These are phyloP conservation scores for Phylloporus scabripes DNA, from an alignment of 768 basidiomycete species.

Conservation along the genomic window DNA sequence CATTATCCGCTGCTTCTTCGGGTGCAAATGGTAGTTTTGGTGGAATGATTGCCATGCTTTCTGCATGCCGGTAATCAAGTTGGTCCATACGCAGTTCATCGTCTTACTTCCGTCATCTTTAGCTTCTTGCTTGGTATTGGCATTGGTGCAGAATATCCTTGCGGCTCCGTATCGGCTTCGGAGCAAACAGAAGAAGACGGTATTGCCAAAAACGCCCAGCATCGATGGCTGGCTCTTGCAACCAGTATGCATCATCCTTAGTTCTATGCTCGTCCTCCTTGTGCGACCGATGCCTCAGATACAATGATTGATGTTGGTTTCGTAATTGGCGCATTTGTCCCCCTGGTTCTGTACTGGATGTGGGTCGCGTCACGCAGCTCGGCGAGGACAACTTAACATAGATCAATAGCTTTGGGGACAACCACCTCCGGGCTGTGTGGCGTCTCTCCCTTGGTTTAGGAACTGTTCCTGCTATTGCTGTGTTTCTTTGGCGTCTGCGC, in stretches of 20 bases:
- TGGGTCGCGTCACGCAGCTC: slow-evolving; percentile 31
- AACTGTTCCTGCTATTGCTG: slow-evolving; percentile 67
- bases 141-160: slow-evolving; percentile 85
- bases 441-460: slow-evolving; percentile 82
- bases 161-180: slow-evolving; percentile 81
- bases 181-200: slow-evolving; percentile 85
- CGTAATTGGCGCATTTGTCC: slow-evolving; percentile 73
- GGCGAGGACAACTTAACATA: neutral
- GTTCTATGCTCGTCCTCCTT: neutral
- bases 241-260: slow-evolving; percentile 55
- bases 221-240: slow-evolving; percentile 82
- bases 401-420: slow-evolving; percentile 54
- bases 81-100: neutral
- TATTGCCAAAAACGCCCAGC: slow-evolving; percentile 74
- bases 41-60: slow-evolving; percentile 74
- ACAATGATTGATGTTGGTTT: slow-evolving; percentile 85
- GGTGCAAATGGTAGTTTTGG: slow-evolving; percentile 68
- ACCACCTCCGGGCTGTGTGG: slow-evolving; percentile 86
- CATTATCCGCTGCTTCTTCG: slow-evolving; percentile 73
- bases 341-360: slow-evolving; percentile 88
- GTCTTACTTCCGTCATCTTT: neutral
- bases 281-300: slow-evolving; percentile 37
- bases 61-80: slow-evolving; percentile 58
- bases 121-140: slow-evolving; percentile 89
- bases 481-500: slow-evolving; percentile 82